Conservation (phyloP, 306 rosid species). For the Cucurbita ficifolia region DNA sequence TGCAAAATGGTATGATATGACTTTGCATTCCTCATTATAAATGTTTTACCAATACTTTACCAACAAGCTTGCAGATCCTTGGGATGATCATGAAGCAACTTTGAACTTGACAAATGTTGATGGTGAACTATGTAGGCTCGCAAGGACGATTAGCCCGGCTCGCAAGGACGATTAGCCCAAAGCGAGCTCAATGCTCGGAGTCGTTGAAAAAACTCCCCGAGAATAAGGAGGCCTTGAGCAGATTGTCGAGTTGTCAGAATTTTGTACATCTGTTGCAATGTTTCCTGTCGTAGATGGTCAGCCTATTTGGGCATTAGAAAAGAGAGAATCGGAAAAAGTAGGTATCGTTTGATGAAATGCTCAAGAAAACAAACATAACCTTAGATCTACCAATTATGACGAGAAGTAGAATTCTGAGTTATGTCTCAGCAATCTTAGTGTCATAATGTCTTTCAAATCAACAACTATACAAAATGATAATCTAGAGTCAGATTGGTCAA, state of each 20-base stretch:
- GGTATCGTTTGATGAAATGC: neutral
- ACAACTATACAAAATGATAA: neutral
- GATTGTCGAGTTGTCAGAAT: conserved; percentile 60
- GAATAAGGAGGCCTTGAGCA: conserved; percentile 52
- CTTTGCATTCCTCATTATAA: neutral
- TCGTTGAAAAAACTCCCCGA: conserved; percentile 80
- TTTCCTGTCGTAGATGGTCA: conserved; percentile 67
- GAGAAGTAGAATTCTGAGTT: neutral
- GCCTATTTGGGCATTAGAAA: conserved; percentile 38
- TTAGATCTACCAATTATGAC: neutral
- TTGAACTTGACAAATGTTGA: conserved; percentile 8
- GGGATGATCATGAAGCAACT: neutral
- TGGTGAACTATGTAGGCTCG: conserved; percentile 32
- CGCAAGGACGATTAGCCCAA: conserved; percentile 47
- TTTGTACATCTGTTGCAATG: conserved; percentile 59
- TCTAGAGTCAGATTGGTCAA: neutral
- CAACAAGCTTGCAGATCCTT: neutral
- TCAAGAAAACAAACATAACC: neutral
- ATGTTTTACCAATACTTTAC: neutral
- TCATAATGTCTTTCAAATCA: neutral
- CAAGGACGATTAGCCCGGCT: conserved; percentile 49
- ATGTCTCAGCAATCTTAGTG: neutral
- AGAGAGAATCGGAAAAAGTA: neutral
- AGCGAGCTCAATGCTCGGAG: conserved; percentile 65
- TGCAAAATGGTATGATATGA: neutral